A percentile compares a stretch with the other conserved stretches of the same genome.
These are phyloP conservation scores for Astragalus membranaceus DNA, from an alignment of 306 rosid genomes.

Conservation along the genomic window DNA sequence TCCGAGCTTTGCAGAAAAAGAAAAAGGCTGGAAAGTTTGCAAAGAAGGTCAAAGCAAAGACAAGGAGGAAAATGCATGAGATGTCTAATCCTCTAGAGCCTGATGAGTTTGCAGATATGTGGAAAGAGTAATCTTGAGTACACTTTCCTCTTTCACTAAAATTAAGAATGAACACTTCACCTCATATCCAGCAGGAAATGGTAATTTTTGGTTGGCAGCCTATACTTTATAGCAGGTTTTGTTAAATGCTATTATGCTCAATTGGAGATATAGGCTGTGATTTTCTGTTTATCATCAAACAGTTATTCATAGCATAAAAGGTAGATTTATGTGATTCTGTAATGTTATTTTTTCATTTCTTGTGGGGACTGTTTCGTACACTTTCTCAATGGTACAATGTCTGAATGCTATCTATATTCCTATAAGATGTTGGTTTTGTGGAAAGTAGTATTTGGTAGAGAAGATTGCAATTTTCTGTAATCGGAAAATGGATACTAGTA, in stretches of 20 bases:
- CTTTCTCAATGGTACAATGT: not conserved
- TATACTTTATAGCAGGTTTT: not conserved
- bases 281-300: not conserved
- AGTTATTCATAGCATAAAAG: not conserved
- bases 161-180: not conserved
- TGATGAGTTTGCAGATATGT: conserved; percentile 93
- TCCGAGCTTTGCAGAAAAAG: conserved; percentile 76
- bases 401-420: not conserved
- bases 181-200: conserved; percentile 21
- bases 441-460: too few relatives aligned
- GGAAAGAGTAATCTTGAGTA: conserved; percentile 52
- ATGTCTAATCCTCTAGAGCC: conserved; percentile 74
- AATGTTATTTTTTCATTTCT: conserved; percentile 8
- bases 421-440: too few relatives aligned
- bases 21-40: conserved; percentile 76
- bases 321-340: not conserved
- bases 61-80: conserved; percentile 94
- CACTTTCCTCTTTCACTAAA: not conserved
- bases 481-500: too few relatives aligned
- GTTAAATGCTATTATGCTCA: conserved; percentile 3
- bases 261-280: not conserved
- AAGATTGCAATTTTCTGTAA: too few relatives aligned
- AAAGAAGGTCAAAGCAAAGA: conserved; percentile 96
- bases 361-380: not conserved
- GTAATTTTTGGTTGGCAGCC: conserved; percentile 20